Base-by-base conservation (phyloP, 352 stramenopile genomes). In the Phytophthora podocarpi region DNA sequence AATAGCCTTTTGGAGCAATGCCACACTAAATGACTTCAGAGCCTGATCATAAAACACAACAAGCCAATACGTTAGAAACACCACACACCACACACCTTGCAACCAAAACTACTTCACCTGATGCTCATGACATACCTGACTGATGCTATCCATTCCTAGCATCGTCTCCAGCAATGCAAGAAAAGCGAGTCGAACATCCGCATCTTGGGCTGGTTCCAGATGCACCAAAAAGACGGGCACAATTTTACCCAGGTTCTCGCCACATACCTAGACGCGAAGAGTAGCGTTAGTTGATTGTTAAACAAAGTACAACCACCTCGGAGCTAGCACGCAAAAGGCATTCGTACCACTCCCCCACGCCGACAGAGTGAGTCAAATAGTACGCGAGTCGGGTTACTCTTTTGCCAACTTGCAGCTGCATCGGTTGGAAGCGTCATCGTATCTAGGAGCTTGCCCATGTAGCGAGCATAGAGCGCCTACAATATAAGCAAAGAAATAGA, bases 161-260 rank as follows among this genome's bases (percentile, higher is more conserved):
- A 95, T 89, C 4, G 87, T 91, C 64, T 96, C 83, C 11, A 96
- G 59, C 26, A 96, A 74, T n/a, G 85, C 85, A 43, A 95, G 76
- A 56, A 93, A 95, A 26, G 82, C 74, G 15, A 95, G 68, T 4
- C 86, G 82, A 34, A 95, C 78, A 56, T 93, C 84, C 5, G 84
- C 77, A 34, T 92, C 86, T 27, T 81, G 77, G n/a, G 59, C 48
- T 26, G 81, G 68, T 9, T 88, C 79, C 35, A 95, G 54, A 55
- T 95, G 84, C 9, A 83, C 35, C 32, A 95, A 54, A 34, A 93
- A 55, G 27, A 87, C 80, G 13, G 82, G 81, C 0, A 91, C 67
- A 21, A 93, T 64, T 48, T 70, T 73, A 12, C 46, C 57, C 62
- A 95, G 72, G 37, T 80, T 88, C 15, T 76, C 71, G 12, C 64